These are phyloP conservation scores for Pisolithus orientalis DNA, from an alignment of 768 basidiomycete species.

Conservation along the genomic window DNA sequence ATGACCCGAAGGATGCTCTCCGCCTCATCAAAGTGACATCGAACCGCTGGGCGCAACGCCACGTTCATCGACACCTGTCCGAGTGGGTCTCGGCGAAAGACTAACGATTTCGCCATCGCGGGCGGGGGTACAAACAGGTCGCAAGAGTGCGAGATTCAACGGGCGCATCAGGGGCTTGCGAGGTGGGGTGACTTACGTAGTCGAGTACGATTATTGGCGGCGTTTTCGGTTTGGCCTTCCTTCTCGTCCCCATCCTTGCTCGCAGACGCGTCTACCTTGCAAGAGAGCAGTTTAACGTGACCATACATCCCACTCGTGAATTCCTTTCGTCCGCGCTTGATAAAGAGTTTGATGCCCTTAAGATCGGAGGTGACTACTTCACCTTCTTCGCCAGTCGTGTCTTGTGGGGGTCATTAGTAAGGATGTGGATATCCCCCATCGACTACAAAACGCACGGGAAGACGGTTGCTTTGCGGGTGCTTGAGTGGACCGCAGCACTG, in stretches of 20 bases:
- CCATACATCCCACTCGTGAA: slow-evolving; percentile 59
- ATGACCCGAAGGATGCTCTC: slow-evolving; percentile 52
- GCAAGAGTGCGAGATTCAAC: slow-evolving; percentile 8
- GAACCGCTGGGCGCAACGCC: slow-evolving; percentile 45
- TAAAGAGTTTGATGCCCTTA: slow-evolving; percentile 54
- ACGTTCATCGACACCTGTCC: slow-evolving; percentile 69
- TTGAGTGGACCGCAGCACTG: background rate
- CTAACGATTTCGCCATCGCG: slow-evolving; percentile 23
- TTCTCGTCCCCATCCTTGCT: slow-evolving; percentile 11
- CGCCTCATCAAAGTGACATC: slow-evolving; percentile 51
- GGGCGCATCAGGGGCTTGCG: slow-evolving; percentile 14
- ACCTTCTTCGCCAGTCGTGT: slow-evolving; percentile 58
- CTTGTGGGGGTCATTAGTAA: slow-evolving; percentile 9
- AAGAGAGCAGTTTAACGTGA: slow-evolving; percentile 51
- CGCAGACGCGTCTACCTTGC: slow-evolving; percentile 16
- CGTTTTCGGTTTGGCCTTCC: slow-evolving; percentile 4
- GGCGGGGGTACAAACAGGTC: background rate
- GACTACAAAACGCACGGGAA: slow-evolving; percentile 10
- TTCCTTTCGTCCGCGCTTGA: slow-evolving; percentile 33
- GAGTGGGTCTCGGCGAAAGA: slow-evolving; percentile 66
- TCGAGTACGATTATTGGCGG: slow-evolving; percentile 17
- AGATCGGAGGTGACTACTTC: slow-evolving; percentile 52
- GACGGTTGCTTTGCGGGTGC: slow-evolving; percentile 3
- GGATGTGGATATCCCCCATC: background rate
- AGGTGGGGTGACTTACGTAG: slow-evolving; percentile 25